These are phyloP conservation scores for Cytospora piceae DNA, from an alignment of 2,329 filamentous ascomycete genomes.

Conservation along the genomic window DNA sequence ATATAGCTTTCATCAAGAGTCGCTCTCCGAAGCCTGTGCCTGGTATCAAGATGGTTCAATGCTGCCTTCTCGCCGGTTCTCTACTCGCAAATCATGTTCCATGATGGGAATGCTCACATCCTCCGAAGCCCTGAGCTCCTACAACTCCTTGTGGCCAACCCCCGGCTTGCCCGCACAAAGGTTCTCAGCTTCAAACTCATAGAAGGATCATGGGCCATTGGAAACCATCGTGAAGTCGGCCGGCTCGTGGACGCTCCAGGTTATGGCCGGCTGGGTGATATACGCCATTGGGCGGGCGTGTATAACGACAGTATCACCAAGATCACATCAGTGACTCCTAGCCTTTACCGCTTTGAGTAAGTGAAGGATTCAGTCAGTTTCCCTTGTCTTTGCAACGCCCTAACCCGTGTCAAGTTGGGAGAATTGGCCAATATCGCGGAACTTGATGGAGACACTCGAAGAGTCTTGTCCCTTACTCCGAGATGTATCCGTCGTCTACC, in stretches of 20 bases:
- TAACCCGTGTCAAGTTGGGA: constrained; percentile 18
- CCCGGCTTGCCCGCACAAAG: neutral
- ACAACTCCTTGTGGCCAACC: neutral
- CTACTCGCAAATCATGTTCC: constrained; percentile 23
- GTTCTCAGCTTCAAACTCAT: constrained; percentile 16
- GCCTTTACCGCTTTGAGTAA: constrained; percentile 18
- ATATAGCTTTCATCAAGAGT: constrained; percentile 4
- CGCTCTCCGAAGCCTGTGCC: constrained; percentile 11
- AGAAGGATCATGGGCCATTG: constrained; percentile 23
- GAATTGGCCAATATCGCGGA: constrained; percentile 20
- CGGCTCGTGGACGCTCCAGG: constrained; percentile 17
- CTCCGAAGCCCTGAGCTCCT: constrained; percentile 18
- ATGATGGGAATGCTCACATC: constrained; percentile 21
- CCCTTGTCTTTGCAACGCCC: neutral
- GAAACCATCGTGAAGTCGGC: constrained; percentile 20
- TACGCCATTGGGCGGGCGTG: constrained; percentile 16
- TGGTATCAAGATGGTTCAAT: constrained; percentile 22
- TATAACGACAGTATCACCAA: constrained; percentile 20
- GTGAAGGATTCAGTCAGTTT: fast-evolving
- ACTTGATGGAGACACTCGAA: constrained; percentile 7
- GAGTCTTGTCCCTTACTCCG: constrained; percentile 15
- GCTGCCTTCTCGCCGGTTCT: constrained; percentile 19
- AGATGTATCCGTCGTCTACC: constrained; percentile 20
- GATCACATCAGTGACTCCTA: constrained; percentile 1
- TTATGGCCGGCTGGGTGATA: constrained; percentile 19